Evolutionary conservation across 495 filamentous ascomycete species (phyloP), one percentile per base, ranked within the genome.

Genomic region (Xylaria grammica): DNA sequence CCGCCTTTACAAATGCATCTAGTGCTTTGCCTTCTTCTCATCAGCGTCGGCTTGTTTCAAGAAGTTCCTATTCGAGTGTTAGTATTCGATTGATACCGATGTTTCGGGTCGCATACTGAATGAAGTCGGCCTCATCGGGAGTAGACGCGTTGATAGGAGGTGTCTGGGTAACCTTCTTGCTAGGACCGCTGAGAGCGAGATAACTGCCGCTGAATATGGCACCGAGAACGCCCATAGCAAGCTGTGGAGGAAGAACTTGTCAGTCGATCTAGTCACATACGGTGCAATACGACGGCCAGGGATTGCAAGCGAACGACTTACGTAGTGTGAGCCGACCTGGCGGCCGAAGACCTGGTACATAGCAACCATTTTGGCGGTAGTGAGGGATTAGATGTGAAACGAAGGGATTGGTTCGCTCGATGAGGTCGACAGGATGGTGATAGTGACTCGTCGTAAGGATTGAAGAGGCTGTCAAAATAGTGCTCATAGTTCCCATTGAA

Each of bases 71-170:
- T 71, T 19, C 49, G 57, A 19, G 27, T 22, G 68, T 79, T 67
- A 83, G 78, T 67, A 58, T 63, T 50, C 29, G 38, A 60, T 42
- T 22, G 56, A 26, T 27, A 56, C 56, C 53, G 66, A 29, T 66
- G 38, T 30, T 60, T 38, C 57, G 66, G 61, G 45, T n/a, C 36
- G 66, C 90, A 76, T 87, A 98, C 94, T 96, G 92, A 84, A 99
- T 95, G 82, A 97, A 99, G 70, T 89, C 88, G 83, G 96, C 93
- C 86, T 99, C 94, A 74, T 97, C 94, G 74, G 92, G 89, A 81
- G 88, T 94, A 63, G 82, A 81, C 48, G 94, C 93, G 77, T 94
- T 90, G 83, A 97, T 92, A 29, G 92, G 91, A 61, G 94, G 94
- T 63, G 85, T 85, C 72, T 75, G 77, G 19, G 70, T 69, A 57